phyloP scores from a whole-genome alignment of 352 stramenopile species.

The Discostella stelligera region DNA sequence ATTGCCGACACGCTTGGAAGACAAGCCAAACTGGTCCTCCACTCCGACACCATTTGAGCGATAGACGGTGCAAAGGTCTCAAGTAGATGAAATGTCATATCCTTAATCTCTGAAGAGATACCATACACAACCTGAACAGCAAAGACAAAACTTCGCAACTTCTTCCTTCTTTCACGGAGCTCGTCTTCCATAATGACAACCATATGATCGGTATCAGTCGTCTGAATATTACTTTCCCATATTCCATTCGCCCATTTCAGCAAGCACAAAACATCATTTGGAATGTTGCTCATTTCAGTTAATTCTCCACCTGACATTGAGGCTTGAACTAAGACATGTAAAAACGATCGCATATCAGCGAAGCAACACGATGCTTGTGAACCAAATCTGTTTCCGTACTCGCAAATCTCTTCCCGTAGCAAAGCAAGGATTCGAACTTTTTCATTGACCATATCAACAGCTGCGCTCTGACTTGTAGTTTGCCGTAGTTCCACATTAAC shows the following conservation, averaged over 20 bases:
- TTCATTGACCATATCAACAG: not conserved
- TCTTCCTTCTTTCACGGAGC: conserved; percentile 37
- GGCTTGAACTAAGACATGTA: conserved; percentile 40
- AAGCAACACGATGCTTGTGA: conserved; percentile 61
- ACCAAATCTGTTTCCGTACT: conserved; percentile 64
- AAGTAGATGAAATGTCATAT: conserved; percentile 23
- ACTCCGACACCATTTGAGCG: conserved; percentile 38
- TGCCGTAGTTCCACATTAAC: conserved; percentile 38
- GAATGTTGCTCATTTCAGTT: conserved; percentile 6
- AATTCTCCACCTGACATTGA: not conserved
- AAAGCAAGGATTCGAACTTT: conserved; percentile 1
- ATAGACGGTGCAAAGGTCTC: conserved; percentile 23
- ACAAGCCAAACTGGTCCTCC: conserved; percentile 39
- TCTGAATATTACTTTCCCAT: conserved; percentile 36
- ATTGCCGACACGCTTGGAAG: conserved; percentile 31
- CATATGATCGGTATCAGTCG: conserved; percentile 5
- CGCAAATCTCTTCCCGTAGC: conserved; percentile 36
- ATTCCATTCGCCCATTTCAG: conserved; percentile 39
- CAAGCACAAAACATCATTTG: conserved; percentile 24
- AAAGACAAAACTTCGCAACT: conserved; percentile 66
- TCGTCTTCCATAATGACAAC: conserved; percentile 10
- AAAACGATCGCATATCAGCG: conserved; percentile 64
- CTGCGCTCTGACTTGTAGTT: not conserved
- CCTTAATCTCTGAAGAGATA: conserved; percentile 35
- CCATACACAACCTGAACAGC: conserved; percentile 59